These are phyloP conservation scores for Shiraia sp. DNA, from an alignment of 2,329 filamentous ascomycete species.

Conservation along the genomic window DNA sequence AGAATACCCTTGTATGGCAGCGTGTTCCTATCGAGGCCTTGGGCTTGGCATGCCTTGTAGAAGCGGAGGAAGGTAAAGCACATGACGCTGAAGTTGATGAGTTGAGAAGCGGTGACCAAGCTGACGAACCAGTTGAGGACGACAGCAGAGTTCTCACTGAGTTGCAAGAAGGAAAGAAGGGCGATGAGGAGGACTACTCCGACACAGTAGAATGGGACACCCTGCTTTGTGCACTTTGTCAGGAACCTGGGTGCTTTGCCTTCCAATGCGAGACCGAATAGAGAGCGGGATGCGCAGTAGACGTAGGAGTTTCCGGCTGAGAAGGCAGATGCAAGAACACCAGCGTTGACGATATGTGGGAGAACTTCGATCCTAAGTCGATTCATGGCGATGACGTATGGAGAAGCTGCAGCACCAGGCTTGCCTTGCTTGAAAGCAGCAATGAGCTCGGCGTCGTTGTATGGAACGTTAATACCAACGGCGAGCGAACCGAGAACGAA, in stretches of 20 bases:
- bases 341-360: constrained; percentile 64
- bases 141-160: constrained; percentile 67
- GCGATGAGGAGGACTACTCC: constrained; percentile 67
- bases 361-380: constrained; percentile 59
- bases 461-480: constrained; percentile 70
- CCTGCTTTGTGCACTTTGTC: constrained; percentile 61
- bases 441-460: constrained; percentile 65
- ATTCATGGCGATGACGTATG: constrained; percentile 65
- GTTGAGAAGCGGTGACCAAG: constrained; percentile 71
- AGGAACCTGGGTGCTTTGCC: constrained; percentile 60
- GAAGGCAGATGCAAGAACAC: constrained; percentile 59
- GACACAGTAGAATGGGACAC: constrained; percentile 76
- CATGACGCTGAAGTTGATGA: constrained; percentile 55
- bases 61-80: constrained; percentile 74
- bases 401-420: constrained; percentile 69
- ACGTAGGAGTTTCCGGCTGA: constrained; percentile 61
- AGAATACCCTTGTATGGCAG: constrained; percentile 71
- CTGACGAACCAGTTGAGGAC: constrained; percentile 77
- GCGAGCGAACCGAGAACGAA: constrained; percentile 75
- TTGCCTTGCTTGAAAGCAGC: constrained; percentile 62
- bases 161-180: constrained; percentile 74
- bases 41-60: constrained; percentile 68
- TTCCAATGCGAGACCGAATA: constrained; percentile 59
- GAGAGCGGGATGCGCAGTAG: constrained; percentile 58
- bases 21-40: constrained; percentile 68